Percentiles rank a stretch among this genome's conserved stretches.
phyloP scores from a whole-genome alignment of 495 filamentous ascomycete genomes.

The Daldinia caldariorum region DNA sequence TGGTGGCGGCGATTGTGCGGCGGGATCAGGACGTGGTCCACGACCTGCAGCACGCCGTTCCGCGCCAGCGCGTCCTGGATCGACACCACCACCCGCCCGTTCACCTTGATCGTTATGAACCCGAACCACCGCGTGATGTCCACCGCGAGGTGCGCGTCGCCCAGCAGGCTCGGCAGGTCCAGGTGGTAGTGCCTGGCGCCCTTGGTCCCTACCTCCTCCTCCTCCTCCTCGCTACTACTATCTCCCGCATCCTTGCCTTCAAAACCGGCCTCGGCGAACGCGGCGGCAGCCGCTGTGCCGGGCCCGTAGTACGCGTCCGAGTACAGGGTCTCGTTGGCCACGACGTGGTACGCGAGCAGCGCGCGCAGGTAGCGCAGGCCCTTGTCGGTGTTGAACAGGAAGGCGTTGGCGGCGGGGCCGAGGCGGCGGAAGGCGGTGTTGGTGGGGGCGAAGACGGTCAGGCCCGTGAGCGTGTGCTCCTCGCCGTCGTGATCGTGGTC shows the following conservation, averaged over 20 bases:
- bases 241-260: too few species aligned
- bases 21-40: slow-evolving; percentile 76
- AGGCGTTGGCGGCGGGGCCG: slow-evolving; percentile 74
- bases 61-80: slow-evolving; percentile 72
- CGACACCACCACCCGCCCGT: slow-evolving; percentile 68
- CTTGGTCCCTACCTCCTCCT: background rate
- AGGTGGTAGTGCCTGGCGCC: slow-evolving; percentile 58
- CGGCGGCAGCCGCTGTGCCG: too few species aligned
- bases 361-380: slow-evolving; percentile 77
- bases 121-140: slow-evolving; percentile 72
- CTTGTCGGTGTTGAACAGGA: slow-evolving; percentile 74
- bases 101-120: slow-evolving; percentile 73
- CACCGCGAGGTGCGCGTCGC: slow-evolving; percentile 67
- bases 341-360: slow-evolving; percentile 80
- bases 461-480: slow-evolving; percentile 47
- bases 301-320: slow-evolving; percentile 77
- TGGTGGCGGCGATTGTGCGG: slow-evolving; percentile 60
- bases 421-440: slow-evolving; percentile 80
- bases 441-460: slow-evolving; percentile 77
- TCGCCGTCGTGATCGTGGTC: background rate
- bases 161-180: slow-evolving; percentile 73
- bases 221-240: too few species aligned
- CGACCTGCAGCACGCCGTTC: slow-evolving; percentile 82
- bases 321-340: slow-evolving; percentile 79
- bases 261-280: too few species aligned